phyloP scores from a whole-genome alignment of 306 rosid species.

The Casuarina equisetifolia region DNA sequence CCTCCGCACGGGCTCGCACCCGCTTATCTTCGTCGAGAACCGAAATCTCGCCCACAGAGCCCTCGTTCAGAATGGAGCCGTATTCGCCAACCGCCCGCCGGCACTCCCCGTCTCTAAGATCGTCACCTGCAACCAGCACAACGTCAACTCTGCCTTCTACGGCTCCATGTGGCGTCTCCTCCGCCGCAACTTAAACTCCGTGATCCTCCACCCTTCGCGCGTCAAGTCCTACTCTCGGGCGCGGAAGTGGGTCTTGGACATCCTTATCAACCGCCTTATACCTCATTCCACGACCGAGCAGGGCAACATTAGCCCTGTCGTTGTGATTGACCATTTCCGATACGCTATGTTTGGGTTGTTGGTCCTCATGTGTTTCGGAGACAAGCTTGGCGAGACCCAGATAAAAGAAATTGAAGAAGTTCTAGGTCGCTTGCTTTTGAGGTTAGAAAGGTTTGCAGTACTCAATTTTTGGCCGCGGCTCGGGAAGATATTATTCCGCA shows the following conservation, averaged over 20 bases:
- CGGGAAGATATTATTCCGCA: slow-evolving; percentile 24
- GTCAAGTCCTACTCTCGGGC: slow-evolving; percentile 6
- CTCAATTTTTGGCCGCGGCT: slow-evolving; percentile 27
- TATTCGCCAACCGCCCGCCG: background rate
- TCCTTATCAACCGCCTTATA: background rate
- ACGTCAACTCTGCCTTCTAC: background rate
- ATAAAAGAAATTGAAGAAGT: background rate
- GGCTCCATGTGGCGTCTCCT: slow-evolving; percentile 1
- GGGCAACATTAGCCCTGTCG: background rate
- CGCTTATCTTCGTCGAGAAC: background rate
- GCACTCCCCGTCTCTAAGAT: background rate
- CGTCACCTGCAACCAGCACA: background rate
- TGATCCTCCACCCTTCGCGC: slow-evolving; percentile 11
- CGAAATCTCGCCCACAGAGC: background rate
- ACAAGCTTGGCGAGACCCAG: background rate
- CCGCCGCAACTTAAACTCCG: background rate
- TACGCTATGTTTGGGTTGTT: slow-evolving; percentile 8
- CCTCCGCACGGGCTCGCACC: background rate
- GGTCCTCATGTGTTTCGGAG: slow-evolving; percentile 9
- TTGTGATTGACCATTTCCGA: background rate
- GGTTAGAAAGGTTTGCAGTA: background rate
- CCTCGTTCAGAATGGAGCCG: slow-evolving; percentile 5
- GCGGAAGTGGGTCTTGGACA: slow-evolving; percentile 3
- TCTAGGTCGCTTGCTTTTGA: background rate
- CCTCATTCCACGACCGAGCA: background rate